Percentiles rank a stretch among this genome's conserved stretches.
Conservation (phyloP, 148 eudicot genomes). For the Rhododendron williamsianum region DNA sequence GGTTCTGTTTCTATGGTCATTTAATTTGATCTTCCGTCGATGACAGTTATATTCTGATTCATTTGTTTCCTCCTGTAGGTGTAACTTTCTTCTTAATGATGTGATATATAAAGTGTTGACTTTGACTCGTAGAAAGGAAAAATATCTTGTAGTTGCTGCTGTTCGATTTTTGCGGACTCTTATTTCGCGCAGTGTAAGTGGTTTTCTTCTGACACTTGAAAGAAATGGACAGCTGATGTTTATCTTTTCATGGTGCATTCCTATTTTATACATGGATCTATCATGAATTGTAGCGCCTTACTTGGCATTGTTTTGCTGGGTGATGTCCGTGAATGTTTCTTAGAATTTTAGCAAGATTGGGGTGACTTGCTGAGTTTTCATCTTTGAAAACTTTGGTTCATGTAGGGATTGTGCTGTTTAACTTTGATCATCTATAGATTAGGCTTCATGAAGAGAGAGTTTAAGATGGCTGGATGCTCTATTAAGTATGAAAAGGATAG, state of each 20-base stretch:
- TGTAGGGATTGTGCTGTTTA: not conserved
- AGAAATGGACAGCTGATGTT: not conserved
- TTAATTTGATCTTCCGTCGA: not conserved
- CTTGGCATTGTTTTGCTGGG: not conserved
- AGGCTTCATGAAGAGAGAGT: not conserved
- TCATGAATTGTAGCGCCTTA: not conserved
- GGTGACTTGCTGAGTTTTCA: not conserved
- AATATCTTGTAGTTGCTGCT: conserved; percentile 79
- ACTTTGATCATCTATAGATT: not conserved
- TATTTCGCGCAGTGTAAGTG: conserved; percentile 82
- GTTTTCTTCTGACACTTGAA: conserved; percentile 3
- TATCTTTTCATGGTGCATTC: not conserved
- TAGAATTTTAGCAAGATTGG: not conserved
- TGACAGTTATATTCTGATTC: not conserved
- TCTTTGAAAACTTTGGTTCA: not conserved
- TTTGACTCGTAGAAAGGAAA: conserved; percentile 77
- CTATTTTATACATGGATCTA: not conserved
- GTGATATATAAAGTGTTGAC: conserved; percentile 69
- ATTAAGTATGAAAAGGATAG: no score
- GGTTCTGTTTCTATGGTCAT: conserved; percentile 4
- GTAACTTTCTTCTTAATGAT: conserved; percentile 72
- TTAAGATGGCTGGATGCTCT: no score
- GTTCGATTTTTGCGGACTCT: conserved; percentile 84
- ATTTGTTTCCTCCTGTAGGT: conserved; percentile 39
- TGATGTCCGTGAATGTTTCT: not conserved